Evolutionary conservation across 352 stramenopile species (phyloP), one percentile per base, ranked within the genome.

Genomic region (Phytophthora pisi): DNA sequence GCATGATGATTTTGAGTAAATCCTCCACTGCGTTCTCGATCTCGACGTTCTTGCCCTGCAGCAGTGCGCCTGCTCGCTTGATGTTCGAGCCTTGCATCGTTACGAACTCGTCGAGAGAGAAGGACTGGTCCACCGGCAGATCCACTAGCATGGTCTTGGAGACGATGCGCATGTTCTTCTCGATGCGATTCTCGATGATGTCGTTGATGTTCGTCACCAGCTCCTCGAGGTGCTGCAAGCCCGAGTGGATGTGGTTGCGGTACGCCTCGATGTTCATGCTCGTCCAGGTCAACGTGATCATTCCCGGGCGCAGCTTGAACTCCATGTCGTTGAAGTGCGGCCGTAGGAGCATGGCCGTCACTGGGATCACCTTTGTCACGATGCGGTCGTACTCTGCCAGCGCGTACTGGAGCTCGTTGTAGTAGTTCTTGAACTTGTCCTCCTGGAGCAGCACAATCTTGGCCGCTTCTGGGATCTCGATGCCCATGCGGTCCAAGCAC

Each of bases 201-300:
- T 99, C 97, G 72, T 99, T 99, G 75, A 99, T 98, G 74, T 98
- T 99, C 4, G 85, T 97, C 61, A 99, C 97, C 42, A 99, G 74
- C 66, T 99, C 97, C 75, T 99, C 94, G 5, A 99, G 77, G 57
- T 98, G 97, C 51, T 97, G 95, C 6, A 99, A 74, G 0, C 97
- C 97, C 3, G 79, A 90, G 57, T 94, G 86, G 16, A 96, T 96
- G 64, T 98, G 95, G 57, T 92, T 92, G 26, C 98, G 98, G 67
- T 99, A 99, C 7, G 95, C 92, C 68, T 99, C 97, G 58, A 99
- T 99, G 74, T 99, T 99, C 97, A 99, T 98, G 53, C 96, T 99
- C 13, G 97, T 99, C 97, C 97, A 99, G 5, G 97, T 99, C 4
- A 99, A 79, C n/a, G 96, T 99, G 68, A 98, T 98, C 97, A 99